Conservation (phyloP, 768 basidiomycete species). For the Kwoniella heveanensis region DNA sequence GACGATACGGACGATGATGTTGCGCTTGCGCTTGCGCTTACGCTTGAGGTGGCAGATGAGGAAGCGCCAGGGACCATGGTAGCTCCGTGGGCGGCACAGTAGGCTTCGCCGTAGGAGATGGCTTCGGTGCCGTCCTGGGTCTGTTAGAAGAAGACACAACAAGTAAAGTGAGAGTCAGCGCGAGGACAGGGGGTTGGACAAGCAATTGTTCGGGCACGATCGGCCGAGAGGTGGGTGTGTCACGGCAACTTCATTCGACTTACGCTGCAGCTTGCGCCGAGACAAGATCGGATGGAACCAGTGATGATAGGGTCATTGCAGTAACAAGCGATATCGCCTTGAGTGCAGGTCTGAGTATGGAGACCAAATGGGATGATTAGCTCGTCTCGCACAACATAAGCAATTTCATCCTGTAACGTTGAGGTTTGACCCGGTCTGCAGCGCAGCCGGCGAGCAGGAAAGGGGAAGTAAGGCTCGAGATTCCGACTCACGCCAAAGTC, state of each 20-base stretch:
- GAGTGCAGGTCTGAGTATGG: slow-evolving; percentile 11
- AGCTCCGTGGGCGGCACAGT: slow-evolving; percentile 20
- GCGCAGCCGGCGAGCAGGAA: too few relatives aligned
- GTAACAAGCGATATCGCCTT: slow-evolving; percentile 27
- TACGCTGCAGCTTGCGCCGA: slow-evolving; percentile 24
- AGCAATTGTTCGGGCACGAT: too few relatives aligned
- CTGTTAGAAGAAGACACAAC: slow-evolving; percentile 4
- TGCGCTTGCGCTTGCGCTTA: slow-evolving; percentile 2
- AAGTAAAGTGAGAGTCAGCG: neutral
- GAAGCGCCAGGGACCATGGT: neutral
- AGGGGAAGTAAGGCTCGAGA: neutral
- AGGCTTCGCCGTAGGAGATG: slow-evolving; percentile 21
- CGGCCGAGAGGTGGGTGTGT: too few relatives aligned
- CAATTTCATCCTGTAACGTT: too few relatives aligned
- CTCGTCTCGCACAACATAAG: too few relatives aligned
- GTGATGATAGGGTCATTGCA: slow-evolving; percentile 19
- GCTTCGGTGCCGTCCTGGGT: slow-evolving; percentile 18
- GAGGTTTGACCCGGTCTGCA: too few relatives aligned
- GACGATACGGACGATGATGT: slow-evolving; percentile 12
- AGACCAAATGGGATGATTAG: neutral
- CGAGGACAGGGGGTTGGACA: too few relatives aligned
- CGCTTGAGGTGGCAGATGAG: slow-evolving; percentile 6
- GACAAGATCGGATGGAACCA: slow-evolving; percentile 26
- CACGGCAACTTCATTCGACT: too few relatives aligned
- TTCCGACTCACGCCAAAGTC: slow-evolving; percentile 11